Base-by-base conservation (phyloP, 352 stramenopile genomes). In the Globisporangium cylindrosporum region DNA sequence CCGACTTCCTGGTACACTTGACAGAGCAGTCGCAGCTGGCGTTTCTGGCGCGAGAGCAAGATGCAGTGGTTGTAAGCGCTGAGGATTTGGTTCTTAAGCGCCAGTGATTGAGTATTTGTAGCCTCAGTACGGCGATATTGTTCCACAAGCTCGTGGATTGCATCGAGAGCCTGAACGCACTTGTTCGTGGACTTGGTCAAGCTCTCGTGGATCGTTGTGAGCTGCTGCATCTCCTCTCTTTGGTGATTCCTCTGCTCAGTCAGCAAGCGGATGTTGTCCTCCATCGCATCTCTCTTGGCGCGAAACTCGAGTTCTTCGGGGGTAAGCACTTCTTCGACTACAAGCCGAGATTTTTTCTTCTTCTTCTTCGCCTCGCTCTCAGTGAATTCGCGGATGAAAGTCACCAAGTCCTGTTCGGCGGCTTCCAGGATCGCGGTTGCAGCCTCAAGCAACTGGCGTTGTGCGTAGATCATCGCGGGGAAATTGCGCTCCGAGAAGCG, bases 321-420 rank as follows among this genome's bases (percentile, higher is more conserved):
- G 0, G 83, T 87, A 9, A 90, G 56, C 2, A 88, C 63, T 43
- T 93, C 79, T 62, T 91, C 83, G 0, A 93, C 81, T 1, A 95
- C 85, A 0, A 95, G 71, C 1, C 84, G 78, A 0, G 85, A 92
- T 55, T 91, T 92, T 56, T 93, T 95, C 71, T 94, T 94, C 56
- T 94, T 94, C 68, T 89, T 90, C 65, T 89, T 93, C 2, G 80
- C 73, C 67, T 92, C 78, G 25, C 75, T 67, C 38, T 91, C 87
- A 1, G 82, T 69, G 51, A 91, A 91, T 3, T 62, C 69, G n/a
- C 69, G 74, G 34, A 89, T 54, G 53, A 78, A 90, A 6, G 64
- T 43, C 1, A 9, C 68, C 5, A 90, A 22, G 1, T 88, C 69
- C 0, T 61, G 25, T 58, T 86, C 66, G 1, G 74, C 72, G 2